Evolutionary conservation across 192 early-diverging fungal species (phyloP).

Genomic region (Lobosporangium transversale): DNA sequence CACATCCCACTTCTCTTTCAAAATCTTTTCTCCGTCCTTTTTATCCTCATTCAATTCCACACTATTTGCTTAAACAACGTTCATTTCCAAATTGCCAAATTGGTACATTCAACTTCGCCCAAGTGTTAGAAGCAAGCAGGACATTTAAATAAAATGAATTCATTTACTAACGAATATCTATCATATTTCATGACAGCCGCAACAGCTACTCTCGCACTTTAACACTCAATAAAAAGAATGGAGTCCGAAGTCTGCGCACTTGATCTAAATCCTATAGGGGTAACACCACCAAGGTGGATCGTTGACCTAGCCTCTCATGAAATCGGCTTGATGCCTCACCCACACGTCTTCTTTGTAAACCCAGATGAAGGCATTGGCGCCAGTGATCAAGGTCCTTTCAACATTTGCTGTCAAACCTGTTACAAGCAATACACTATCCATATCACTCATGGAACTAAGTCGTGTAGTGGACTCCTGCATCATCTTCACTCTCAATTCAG

Average conservation of each 20-base stretch:
- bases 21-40: not conserved
- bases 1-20: not conserved
- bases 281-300: conserved; percentile 28
- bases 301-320: conserved; percentile 27
- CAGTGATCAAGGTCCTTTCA: not conserved
- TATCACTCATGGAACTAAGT: not conserved
- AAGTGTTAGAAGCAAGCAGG: no score
- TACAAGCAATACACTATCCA: conserved; percentile 29
- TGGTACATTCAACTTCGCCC: no score
- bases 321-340: conserved; percentile 26
- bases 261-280: conserved; percentile 3
- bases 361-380: conserved; percentile 4
- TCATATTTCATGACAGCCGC: no score
- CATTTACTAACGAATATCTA: no score
- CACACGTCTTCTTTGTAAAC: conserved; percentile 32
- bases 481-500: conserved; percentile 26
- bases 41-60: not conserved
- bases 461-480: conserved; percentile 16
- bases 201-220: no score
- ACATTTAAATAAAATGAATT: no score
- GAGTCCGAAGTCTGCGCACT: conserved; percentile 20
- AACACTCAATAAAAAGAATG: no score
- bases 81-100: no score
- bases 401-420: conserved; percentile 26
- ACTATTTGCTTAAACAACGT: not conserved